These are phyloP conservation scores for Pleurotus citrinopileatus DNA, from an alignment of 768 basidiomycete genomes.

Conservation along the genomic window DNA sequence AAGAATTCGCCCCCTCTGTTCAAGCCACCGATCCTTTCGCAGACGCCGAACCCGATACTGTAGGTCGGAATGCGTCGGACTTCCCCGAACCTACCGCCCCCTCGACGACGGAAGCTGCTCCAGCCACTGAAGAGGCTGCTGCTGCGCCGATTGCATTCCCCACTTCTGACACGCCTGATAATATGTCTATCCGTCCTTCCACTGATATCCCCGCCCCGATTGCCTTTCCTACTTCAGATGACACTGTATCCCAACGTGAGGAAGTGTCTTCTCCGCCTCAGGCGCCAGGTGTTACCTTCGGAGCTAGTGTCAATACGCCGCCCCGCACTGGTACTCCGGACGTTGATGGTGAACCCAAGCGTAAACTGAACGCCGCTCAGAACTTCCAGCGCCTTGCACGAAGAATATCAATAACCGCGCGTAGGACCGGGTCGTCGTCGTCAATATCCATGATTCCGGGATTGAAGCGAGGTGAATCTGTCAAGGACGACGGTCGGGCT, in stretches of 20 bases:
- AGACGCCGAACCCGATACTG: conserved; percentile 20
- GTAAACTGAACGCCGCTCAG: conserved; percentile 80
- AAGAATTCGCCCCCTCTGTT: conserved; percentile 8
- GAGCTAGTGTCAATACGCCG: conserved; percentile 51
- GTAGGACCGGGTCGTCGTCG: conserved; percentile 51
- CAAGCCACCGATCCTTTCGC: conserved; percentile 31
- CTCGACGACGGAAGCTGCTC: background rate
- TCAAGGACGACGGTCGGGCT: conserved; percentile 41
- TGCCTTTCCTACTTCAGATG: conserved; percentile 33
- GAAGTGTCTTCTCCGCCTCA: conserved; percentile 16
- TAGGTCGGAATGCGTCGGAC: conserved; percentile 15
- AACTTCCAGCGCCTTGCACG: conserved; percentile 82
- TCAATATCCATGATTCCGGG: conserved; percentile 47
- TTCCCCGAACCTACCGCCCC: conserved; percentile 6
- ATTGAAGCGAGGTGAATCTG: conserved; percentile 48
- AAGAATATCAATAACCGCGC: conserved; percentile 63
- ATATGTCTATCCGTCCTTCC: conserved; percentile 11
- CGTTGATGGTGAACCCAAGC: conserved; percentile 69
- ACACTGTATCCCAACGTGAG: conserved; percentile 16
- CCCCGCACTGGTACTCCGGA: conserved; percentile 74
- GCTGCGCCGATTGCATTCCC: conserved; percentile 14
- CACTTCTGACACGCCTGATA: conserved; percentile 1
- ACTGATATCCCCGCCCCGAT: conserved; percentile 17
- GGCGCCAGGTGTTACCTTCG: conserved; percentile 64
- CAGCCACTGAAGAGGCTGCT: conserved; percentile 7